Base-by-base conservation (phyloP, 495 filamentous ascomycete genomes). In the Xylaria scruposa region DNA sequence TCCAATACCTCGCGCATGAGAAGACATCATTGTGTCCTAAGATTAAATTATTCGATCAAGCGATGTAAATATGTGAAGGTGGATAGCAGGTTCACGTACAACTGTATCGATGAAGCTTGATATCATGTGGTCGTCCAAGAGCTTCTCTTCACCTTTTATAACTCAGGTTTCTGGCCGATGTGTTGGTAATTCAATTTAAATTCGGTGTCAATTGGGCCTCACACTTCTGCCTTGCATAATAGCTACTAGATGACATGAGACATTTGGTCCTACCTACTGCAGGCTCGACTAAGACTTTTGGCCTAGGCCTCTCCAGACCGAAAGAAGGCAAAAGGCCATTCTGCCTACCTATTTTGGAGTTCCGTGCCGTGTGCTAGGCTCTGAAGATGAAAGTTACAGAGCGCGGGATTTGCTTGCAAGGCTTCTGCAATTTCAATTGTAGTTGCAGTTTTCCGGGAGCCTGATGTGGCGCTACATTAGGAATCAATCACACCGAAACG, bases 121-220 rank as follows among this genome's bases (percentile, higher is more conserved):
- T 36, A 60, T 31, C 13, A 8, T 40, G 19, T 60, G 15, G 17
- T 60, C 8, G 9, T 3, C 10, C 21, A 19, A 31, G 31, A 4
- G 31, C 31, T 19, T 13, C 33, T n/a, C 58, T 21, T 21, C n/a
- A 17, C 58, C 58, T 60, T 60, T 60, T 60, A 60, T 60, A 60
- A 2, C 5, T 31, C 31, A 59, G 2, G 31, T 36, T 7, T 7
- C 12, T 38, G 5, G 33, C 17, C 17, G 12, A 26, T 17, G 12
- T 56, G 3, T 56, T 31, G 13, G 29, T 31, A 15, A 8, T 56
- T 13, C 6, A 13, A 56, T 56, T 31, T 31, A 12, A 17, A 31
- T 31, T 56, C 7, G 13, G 53, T 31, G 26, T 56, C 29, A 24
- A 56, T 56, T 56, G 12, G 53, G 53, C 24, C 53, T 31, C 26